phyloP scores from a whole-genome alignment of 2,329 filamentous ascomycete species.

The Apiospora pterosperma region DNA sequence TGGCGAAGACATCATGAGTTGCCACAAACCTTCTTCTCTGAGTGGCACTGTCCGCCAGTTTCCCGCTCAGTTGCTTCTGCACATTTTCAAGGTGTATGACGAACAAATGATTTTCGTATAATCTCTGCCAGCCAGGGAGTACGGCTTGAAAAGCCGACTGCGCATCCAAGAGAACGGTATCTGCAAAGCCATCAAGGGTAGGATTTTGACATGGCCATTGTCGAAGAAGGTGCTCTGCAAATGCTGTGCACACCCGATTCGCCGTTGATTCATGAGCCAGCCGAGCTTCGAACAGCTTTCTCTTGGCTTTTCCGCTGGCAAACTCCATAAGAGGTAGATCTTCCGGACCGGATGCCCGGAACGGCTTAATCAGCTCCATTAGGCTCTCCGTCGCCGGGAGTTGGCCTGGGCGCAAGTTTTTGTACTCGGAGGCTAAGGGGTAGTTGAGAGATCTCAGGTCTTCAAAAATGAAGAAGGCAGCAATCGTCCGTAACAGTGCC shows the following conservation, averaged over 20 bases:
- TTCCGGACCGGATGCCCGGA: constrained; percentile 22
- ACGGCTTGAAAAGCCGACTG: constrained; percentile 35
- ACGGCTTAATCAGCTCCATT: constrained; percentile 27
- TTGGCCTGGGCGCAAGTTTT: constrained; percentile 31
- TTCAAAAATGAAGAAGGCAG: constrained; percentile 39
- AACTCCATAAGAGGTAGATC: constrained; percentile 16
- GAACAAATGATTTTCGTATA: constrained; percentile 46
- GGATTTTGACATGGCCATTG: constrained; percentile 44
- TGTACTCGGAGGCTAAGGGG: constrained; percentile 32
- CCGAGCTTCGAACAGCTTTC: constrained; percentile 27
- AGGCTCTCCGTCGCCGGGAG: constrained; percentile 29
- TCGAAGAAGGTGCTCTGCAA: constrained; percentile 38
- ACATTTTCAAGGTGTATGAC: constrained; percentile 38
- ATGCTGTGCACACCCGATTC: constrained; percentile 28
- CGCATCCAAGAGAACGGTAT: constrained; percentile 32
- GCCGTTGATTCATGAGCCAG: constrained; percentile 25
- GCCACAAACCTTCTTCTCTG: neutral
- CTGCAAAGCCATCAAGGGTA: constrained; percentile 22
- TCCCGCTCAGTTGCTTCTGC: constrained; percentile 28
- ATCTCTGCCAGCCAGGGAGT: constrained; percentile 41
- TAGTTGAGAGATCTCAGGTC: constrained; percentile 34
- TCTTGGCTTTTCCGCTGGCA: constrained; percentile 25
- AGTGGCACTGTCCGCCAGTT: neutral
- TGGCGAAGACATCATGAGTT: neutral
- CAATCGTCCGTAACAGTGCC: constrained; percentile 28